A percentile compares a stretch with the other conserved stretches of the same genome.
These are phyloP conservation scores for Trichoderma koningii DNA, from an alignment of 2,329 filamentous ascomycete genomes.

Conservation along the genomic window DNA sequence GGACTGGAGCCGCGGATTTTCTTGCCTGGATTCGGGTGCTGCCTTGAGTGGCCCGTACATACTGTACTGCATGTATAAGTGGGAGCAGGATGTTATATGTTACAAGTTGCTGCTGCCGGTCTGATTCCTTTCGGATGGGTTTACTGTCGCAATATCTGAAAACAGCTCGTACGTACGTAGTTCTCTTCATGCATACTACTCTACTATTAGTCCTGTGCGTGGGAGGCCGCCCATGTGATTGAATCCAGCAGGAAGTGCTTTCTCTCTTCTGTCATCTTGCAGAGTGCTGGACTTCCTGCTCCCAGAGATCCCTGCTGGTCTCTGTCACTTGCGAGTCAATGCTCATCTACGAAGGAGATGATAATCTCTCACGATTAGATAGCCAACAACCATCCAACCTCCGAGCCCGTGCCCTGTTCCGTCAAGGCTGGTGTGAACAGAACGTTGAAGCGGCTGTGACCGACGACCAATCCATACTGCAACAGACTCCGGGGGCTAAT, in stretches of 20 bases:
- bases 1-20: slow-evolving; percentile 6
- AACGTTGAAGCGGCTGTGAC: background rate
- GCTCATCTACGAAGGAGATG: background rate
- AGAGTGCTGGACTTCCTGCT: background rate
- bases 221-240: slow-evolving; percentile 23
- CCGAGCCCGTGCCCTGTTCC: background rate
- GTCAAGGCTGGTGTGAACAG: background rate
- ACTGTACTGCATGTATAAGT: too few relatives aligned
- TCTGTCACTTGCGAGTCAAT: slow-evolving; percentile 1
- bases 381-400: background rate
- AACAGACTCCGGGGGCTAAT: background rate
- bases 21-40: background rate
- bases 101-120: background rate
- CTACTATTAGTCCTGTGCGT: background rate
- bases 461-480: background rate
- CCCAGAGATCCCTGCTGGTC: slow-evolving; percentile 1
- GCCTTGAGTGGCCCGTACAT: too few relatives aligned
- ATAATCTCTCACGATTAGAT: slow-evolving; percentile 6
- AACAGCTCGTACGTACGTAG: too few relatives aligned
- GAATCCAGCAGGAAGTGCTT: background rate
- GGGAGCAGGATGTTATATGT: too few relatives aligned
- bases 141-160: background rate
- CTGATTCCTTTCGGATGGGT: slow-evolving; percentile 1
- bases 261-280: background rate
- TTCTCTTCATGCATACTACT: slow-evolving; percentile 17